phyloP scores from a whole-genome alignment of 805 yeast genomes.

The Nakazawaea siamensis region DNA sequence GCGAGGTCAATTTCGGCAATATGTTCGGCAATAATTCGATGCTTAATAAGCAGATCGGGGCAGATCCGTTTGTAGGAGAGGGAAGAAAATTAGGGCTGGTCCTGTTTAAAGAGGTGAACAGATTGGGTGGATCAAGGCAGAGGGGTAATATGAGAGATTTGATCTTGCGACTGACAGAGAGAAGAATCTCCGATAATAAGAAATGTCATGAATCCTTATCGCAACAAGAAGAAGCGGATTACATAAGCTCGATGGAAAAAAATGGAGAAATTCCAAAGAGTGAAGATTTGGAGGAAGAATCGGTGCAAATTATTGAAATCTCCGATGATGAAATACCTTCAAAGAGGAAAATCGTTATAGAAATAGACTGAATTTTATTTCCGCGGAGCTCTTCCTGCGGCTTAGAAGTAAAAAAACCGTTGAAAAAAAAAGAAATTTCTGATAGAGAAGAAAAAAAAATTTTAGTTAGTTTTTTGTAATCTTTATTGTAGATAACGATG shows the following conservation, averaged over 20 bases:
- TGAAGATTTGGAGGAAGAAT: slow-evolving; percentile 30
- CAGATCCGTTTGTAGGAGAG: slow-evolving; percentile 27
- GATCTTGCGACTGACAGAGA: slow-evolving; percentile 54
- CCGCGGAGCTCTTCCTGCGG: no score
- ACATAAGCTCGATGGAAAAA: slow-evolving; percentile 19
- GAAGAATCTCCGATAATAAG: slow-evolving; percentile 44
- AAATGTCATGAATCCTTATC: slow-evolving; percentile 28
- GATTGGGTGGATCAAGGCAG: slow-evolving; percentile 16
- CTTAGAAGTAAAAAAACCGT: no score
- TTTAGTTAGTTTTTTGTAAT: no score
- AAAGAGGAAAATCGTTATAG: no score
- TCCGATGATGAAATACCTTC: background rate
- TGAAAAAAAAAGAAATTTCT: no score
- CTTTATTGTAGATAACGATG: no score
- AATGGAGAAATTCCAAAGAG: slow-evolving; percentile 27
- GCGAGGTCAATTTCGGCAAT: slow-evolving; percentile 41
- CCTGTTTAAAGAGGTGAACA: slow-evolving; percentile 28
- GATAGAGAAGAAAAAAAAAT: no score
- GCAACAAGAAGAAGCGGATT: slow-evolving; percentile 15
- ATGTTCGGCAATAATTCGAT: slow-evolving; percentile 30
- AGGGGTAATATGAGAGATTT: slow-evolving; percentile 20
- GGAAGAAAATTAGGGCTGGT: slow-evolving; percentile 25
- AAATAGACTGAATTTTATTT: no score
- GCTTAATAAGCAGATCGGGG: slow-evolving; percentile 12
- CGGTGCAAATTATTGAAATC: background rate